phyloP scores from a whole-genome alignment of 495 filamentous ascomycete species.

The Daldinia childiae region DNA sequence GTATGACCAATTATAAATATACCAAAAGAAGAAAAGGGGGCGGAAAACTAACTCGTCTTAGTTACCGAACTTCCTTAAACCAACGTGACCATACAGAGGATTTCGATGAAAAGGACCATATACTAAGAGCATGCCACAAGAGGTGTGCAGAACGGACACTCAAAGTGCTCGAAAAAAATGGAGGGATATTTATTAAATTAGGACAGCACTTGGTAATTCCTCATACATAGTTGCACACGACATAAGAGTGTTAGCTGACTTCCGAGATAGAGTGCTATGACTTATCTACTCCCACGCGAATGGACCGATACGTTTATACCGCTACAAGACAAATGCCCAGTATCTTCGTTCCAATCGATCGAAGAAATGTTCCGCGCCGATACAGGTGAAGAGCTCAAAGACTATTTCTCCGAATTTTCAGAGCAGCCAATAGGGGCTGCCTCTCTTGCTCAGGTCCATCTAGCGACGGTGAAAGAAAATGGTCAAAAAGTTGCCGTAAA shows the following conservation, averaged over 20 bases:
- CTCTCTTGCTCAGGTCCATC: conserved; percentile 93
- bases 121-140: conserved; percentile 88
- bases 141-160: conserved; percentile 88
- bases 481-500: conserved; percentile 97
- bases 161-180: conserved; percentile 88
- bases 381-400: conserved; percentile 79
- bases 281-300: conserved; percentile 90
- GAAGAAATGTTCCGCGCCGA: conserved; percentile 84
- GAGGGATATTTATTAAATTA: conserved; percentile 97
- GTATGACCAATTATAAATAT: conserved; percentile 59
- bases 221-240: background rate
- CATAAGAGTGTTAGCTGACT: conserved; percentile 29
- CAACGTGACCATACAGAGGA: conserved; percentile 66
- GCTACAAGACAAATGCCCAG: conserved; percentile 93
- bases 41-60: conserved; percentile 46
- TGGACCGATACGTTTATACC: conserved; percentile 98
- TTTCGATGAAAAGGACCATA: conserved; percentile 66
- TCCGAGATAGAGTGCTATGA: conserved; percentile 78
- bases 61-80: conserved; percentile 85
- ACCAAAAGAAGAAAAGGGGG: background rate
- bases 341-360: conserved; percentile 90
- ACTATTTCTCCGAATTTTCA: conserved; percentile 87
- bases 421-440: conserved; percentile 86
- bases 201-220: conserved; percentile 82
- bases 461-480: conserved; percentile 83